A percentile compares a stretch with the other conserved stretches of the same genome.
phyloP scores from a whole-genome alignment of 83 land plant genomes.

The Picea abies region DNA sequence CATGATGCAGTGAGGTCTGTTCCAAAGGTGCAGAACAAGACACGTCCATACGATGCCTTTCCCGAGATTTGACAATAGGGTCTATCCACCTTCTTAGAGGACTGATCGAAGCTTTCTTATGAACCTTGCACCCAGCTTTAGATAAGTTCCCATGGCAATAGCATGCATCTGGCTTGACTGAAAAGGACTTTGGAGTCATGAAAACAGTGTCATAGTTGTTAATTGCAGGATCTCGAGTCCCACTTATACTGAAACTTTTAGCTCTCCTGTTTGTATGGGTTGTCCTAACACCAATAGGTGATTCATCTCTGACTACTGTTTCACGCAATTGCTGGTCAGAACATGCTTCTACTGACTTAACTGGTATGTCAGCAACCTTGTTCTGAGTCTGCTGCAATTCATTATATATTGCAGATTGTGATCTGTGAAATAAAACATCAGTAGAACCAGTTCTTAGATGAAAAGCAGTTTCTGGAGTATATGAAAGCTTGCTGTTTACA shows the following conservation, averaged over 20 bases:
- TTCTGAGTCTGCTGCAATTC: neutral
- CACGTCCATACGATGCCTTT: neutral
- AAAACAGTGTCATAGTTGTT: neutral
- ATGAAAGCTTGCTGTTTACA: neutral
- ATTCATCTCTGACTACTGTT: constrained; percentile 8
- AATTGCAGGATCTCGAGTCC: neutral
- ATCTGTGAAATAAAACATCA: neutral
- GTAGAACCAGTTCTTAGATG: constrained; percentile 3
- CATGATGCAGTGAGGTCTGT: neutral
- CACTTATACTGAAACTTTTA: constrained; percentile 13
- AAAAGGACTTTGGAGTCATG: constrained; percentile 13
- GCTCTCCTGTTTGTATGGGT: constrained; percentile 13
- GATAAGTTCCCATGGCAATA: neutral
- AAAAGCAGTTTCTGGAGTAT: neutral
- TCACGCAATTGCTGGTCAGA: neutral
- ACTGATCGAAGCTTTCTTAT: constrained; percentile 10
- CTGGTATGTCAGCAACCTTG: neutral
- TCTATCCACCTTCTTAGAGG: constrained; percentile 19
- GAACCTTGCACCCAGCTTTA: neutral
- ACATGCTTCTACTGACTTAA: neutral
- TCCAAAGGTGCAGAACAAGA: neutral
- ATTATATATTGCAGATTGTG: constrained; percentile 5
- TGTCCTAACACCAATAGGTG: neutral
- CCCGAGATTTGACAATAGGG: constrained; percentile 14
- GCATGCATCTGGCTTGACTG: constrained; percentile 12